Base-by-base conservation (phyloP, 495 filamentous ascomycete species). In the Geoglossum glabrum region DNA sequence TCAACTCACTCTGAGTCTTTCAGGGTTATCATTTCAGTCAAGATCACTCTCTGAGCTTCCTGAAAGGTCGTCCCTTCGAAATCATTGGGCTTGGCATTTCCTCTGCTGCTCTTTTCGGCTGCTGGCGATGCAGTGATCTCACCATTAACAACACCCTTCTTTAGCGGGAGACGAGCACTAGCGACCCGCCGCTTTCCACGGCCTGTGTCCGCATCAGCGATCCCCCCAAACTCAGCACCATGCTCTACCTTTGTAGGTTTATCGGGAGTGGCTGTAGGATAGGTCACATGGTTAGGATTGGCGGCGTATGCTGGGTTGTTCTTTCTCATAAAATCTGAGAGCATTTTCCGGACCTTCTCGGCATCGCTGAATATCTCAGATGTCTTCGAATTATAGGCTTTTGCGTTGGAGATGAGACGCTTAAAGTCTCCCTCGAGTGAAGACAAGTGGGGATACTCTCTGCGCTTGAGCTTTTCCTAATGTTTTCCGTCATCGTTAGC, bases 1-100 rank as follows among this genome's bases (percentile, higher is more conserved):
- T 34, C 28, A 0, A 73, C 76, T 66, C 67, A 81, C 81, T 75
- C 65, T 52, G 73, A 71, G 51, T 86, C 83, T 49, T 78, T 76
- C 57, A 81, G 74, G 25, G 76, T 72, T 11, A 87, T 73, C 55
- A 87, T 60, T 60, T 85, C 82, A 30, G 77, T 74, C 0, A 93
- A 71, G 31, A 93, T 81, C 70, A 85, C 84, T 58, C 90, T 85
- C 65, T 93, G 86, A 0, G 86, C 87, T 59, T 86, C 73, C 62
- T 88, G 85, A 63, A 93, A 85, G 23, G 63, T 80, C 54, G 85
- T 77, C 45, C 80, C 79, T 59, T 79, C 72, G 66, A 52, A 52
- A 30, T 19, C 49, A 13, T 52, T 52, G 1, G 49, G 15, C 26
- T 52, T 52, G 26, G 49, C 17, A 19, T 19, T 9, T 45, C 40